Base-by-base conservation (phyloP, 1,284 basidiomycete genomes). In the Marasmius sp. region DNA sequence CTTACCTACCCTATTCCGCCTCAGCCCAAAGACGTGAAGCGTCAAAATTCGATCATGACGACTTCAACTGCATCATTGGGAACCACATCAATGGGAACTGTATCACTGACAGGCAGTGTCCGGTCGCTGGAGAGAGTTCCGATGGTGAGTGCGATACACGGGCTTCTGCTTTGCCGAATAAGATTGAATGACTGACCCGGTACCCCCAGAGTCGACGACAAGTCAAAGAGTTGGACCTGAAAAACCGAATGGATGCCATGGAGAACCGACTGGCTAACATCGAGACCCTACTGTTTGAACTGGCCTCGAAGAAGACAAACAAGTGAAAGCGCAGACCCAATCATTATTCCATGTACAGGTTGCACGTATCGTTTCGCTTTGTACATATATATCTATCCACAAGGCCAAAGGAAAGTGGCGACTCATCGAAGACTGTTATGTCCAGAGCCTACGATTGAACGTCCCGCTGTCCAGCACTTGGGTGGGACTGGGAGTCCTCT, bases 401-500 rank as follows among this genome's bases (percentile, higher is more conserved):
- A n/a, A 27, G 27, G 27, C 27, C 27, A 27, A 27, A 27, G 27
- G 27, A 27, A 27, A 27, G 27, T 27, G 27, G 5, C 27, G 5
- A 18, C 48, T 49, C 6, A 16, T 6, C 6, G 11, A 12, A 27
- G 10, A 20, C 48, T 3, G 48, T 49, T 16, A 10, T 49, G 10
- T 18, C 48, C 18, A 20, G 48, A 49, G 11, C 10, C 27, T 49
- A 27, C 10, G 27, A 10, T 11, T 20, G 18, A 49, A 27, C 11
- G 3, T 49, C 18, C 12, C 27, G 18, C 11, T 49, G 48, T 49
- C 27, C 18, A 27, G 5, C 18, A 20, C 11, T 27, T 11, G 10
- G 11, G 18, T 27, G 18, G 18, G 20, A 16, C 16, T 52, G 12
- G 5, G 22, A 37, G n/a, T 49, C 45, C 20, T 69, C 72, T 5